A percentile compares a stretch with the other conserved stretches of the same genome.
Evolutionary conservation across 2,329 filamentous ascomycete genomes (phyloP).

Genomic region (Aspergillus fumigatiaffinis): DNA sequence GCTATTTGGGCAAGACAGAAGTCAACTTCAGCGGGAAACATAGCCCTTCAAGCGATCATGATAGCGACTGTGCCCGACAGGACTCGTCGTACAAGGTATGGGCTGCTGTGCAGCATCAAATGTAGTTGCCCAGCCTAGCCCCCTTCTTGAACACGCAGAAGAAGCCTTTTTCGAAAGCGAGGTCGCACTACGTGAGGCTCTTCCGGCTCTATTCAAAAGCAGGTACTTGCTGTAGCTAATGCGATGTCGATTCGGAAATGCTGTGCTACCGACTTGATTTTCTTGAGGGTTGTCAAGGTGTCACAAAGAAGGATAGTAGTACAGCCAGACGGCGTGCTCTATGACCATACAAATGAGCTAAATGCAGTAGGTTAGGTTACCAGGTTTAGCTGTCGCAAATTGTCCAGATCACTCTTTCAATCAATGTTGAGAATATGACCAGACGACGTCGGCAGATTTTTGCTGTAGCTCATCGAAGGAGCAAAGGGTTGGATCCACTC

Average conservation of each 20-base stretch:
- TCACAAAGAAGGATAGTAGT: neutral
- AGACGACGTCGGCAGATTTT: conserved; percentile 36
- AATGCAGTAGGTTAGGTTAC: neutral
- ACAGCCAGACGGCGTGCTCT: neutral
- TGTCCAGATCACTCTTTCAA: conserved; percentile 2
- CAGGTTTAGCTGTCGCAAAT: neutral
- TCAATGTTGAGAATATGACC: conserved; percentile 28
- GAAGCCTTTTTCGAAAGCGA: neutral
- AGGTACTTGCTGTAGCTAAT: neutral
- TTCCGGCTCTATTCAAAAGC: neutral
- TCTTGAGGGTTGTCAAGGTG: neutral
- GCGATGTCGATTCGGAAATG: neutral
- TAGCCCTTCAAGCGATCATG: neutral
- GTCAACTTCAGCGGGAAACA: too few species aligned
- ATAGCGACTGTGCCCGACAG: neutral
- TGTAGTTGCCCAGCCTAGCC: neutral
- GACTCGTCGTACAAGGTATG: neutral
- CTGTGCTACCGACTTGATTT: neutral
- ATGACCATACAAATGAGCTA: neutral
- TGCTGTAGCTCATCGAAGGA: conserved; percentile 34
- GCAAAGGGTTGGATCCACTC: conserved; percentile 39
- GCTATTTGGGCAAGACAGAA: neutral
- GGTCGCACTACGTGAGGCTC: neutral
- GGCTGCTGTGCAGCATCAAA: neutral
- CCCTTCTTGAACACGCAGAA: neutral